Percentiles rank a stretch among this genome's conserved stretches.
These are phyloP conservation scores for Phanerochaete carnosa DNA, from an alignment of 768 basidiomycete species.

Conservation along the genomic window DNA sequence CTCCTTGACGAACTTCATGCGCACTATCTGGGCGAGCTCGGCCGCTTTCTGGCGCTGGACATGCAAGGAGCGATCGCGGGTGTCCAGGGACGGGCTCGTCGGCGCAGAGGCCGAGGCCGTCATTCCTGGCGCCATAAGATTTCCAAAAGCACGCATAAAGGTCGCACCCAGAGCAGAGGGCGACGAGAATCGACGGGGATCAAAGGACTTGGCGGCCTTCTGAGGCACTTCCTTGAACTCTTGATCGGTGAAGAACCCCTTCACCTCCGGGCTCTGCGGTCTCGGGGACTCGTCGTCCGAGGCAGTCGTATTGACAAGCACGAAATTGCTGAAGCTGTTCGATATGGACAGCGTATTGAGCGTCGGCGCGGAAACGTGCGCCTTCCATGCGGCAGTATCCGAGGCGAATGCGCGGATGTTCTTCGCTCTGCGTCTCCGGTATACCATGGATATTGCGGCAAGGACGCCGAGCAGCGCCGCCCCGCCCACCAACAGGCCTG, in stretches of 20 bases:
- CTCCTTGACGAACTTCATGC: slow-evolving; percentile 11
- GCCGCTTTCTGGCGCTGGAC: slow-evolving; percentile 14
- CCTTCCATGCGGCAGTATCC: neutral
- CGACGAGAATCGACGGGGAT: neutral
- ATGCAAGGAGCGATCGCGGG: neutral
- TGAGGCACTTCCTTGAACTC: neutral
- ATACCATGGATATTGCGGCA: neutral
- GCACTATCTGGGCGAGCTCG: slow-evolving; percentile 15
- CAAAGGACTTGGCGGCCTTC: neutral
- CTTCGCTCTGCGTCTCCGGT: neutral
- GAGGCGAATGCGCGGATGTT: neutral
- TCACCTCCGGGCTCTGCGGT: neutral
- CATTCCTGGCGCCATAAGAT: neutral
- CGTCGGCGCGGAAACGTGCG: neutral
- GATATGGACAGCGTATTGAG: neutral
- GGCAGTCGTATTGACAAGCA: neutral
- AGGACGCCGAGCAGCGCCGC: slow-evolving; percentile 3
- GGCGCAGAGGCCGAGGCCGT: slow-evolving; percentile 6
- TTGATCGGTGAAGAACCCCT: neutral
- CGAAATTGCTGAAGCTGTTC: slow-evolving; percentile 1
- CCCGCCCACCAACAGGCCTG: neutral
- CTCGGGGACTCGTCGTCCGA: neutral
- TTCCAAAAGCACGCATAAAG: neutral
- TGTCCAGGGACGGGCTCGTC: neutral
- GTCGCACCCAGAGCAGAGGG: neutral